Evolutionary conservation across 1,139 yeast genomes (phyloP).

Genomic region (Geotrichum fermentans): DNA sequence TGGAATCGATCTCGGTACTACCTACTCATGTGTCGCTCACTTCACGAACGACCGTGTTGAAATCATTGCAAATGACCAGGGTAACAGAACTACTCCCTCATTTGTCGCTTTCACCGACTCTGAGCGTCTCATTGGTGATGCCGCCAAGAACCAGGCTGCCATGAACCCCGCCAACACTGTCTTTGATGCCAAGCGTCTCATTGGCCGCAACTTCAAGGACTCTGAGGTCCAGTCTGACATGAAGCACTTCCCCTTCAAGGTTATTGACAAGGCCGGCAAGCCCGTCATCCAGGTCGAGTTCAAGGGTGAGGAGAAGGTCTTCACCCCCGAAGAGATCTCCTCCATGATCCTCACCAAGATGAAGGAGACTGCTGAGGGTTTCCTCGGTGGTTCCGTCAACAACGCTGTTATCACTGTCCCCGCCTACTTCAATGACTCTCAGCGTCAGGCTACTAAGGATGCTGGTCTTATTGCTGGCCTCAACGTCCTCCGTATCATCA

Average conservation of each 20-base stretch:
- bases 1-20: conserved; percentile 94
- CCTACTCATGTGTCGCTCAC: conserved; percentile 98
- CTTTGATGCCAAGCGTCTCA: conserved; percentile 94
- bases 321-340: conserved; percentile 94
- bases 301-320: conserved; percentile 87
- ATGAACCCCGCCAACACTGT: conserved; percentile 94
- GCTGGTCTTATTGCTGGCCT: conserved; percentile 96
- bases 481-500: conserved; percentile 87
- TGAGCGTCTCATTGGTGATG: conserved; percentile 97
- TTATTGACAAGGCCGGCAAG: conserved; percentile 77
- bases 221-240: conserved; percentile 87
- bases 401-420: conserved; percentile 93
- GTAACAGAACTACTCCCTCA: conserved; percentile 97
- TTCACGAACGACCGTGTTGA: conserved; percentile 86
- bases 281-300: conserved; percentile 88
- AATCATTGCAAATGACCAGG: conserved; percentile 96
- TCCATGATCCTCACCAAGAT: conserved; percentile 92
- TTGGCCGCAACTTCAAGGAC: conserved; percentile 87
- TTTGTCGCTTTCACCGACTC: conserved; percentile 94
- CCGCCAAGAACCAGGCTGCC: conserved; percentile 98
- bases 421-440: conserved; percentile 94
- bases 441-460: conserved; percentile 96
- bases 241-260: conserved; percentile 96
- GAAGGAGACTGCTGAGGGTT: conserved; percentile 94
- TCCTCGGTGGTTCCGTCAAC: conserved; percentile 77